phyloP scores from a whole-genome alignment of 306 rosid genomes.

The Begonia loranthoides region DNA sequence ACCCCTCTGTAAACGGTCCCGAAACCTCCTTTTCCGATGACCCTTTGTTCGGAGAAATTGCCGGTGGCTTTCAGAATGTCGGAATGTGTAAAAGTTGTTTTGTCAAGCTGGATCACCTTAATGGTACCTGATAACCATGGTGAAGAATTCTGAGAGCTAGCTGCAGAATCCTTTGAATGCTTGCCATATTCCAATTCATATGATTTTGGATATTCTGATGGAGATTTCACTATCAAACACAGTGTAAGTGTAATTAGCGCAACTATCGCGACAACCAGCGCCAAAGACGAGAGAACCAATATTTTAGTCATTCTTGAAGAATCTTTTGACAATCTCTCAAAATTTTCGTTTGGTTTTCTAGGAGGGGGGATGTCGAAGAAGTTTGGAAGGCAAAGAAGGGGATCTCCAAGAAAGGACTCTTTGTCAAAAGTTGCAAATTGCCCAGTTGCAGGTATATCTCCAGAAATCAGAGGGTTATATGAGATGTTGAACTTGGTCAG shows the following conservation, averaged over 20 bases:
- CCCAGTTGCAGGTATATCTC: conserved; percentile 34
- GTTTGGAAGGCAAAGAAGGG: conserved; percentile 38
- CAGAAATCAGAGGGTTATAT: conserved; percentile 58
- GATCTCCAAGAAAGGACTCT: conserved; percentile 58
- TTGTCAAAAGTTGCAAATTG: conserved; percentile 67
- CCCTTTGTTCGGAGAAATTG: conserved; percentile 62
- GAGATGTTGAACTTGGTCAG: conserved; percentile 87
- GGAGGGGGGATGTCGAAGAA: conserved; percentile 25
- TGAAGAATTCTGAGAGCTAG: conserved; percentile 42
- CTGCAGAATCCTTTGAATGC: conserved; percentile 23
- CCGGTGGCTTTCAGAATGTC: conserved; percentile 74
- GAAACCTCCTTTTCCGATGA: conserved; percentile 85
- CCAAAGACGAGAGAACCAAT: conserved; percentile 23
- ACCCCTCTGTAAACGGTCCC: conserved; percentile 81
- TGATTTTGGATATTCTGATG: conserved; percentile 24
- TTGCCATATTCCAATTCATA: conserved; percentile 32
- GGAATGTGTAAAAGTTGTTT: conserved; percentile 58
- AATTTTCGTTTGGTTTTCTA: conserved; percentile 2
- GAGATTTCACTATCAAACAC: conserved; percentile 29
- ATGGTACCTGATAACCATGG: conserved; percentile 53
- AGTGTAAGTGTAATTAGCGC: conserved; percentile 36
- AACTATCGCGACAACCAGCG: conserved; percentile 32
- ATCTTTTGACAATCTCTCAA: conserved; percentile 6
- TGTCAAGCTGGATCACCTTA: conserved; percentile 74
- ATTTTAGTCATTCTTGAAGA: conserved; percentile 19